Evolutionary conservation across 2,329 filamentous ascomycete species (phyloP).

Genomic region (Microcyclospora tardicrescens): DNA sequence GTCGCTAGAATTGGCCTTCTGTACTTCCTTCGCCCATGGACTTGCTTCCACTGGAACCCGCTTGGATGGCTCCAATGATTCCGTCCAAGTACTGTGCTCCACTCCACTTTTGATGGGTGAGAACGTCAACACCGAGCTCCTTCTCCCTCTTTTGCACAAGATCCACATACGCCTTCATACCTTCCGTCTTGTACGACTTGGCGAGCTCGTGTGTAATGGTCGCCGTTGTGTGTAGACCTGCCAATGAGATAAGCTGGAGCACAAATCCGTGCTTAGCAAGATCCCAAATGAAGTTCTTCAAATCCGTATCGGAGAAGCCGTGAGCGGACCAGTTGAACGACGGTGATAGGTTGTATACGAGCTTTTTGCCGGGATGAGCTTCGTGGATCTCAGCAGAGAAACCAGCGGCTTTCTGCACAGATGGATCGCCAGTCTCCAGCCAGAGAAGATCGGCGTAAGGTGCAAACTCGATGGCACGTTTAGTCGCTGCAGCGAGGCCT

Average conservation of each 20-base stretch:
- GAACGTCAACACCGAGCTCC: conserved; percentile 78
- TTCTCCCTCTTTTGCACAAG: conserved; percentile 82
- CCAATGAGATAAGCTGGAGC: conserved; percentile 51
- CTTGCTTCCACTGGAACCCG: conserved; percentile 75
- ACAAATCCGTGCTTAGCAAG: conserved; percentile 73
- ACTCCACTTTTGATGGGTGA: conserved; percentile 87
- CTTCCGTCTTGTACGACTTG: conserved; percentile 70
- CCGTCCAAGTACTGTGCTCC: conserved; percentile 70
- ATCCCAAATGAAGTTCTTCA: conserved; percentile 94
- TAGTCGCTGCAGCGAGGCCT: conserved; percentile 75
- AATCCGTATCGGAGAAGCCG: conserved; percentile 68
- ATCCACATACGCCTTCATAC: conserved; percentile 97
- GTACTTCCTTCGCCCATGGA: conserved; percentile 95
- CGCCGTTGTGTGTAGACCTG: conserved; percentile 50
- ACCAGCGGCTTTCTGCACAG: conserved; percentile 59
- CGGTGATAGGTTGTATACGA: conserved; percentile 92
- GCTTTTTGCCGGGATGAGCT: conserved; percentile 62
- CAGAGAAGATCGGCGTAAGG: conserved; percentile 91
- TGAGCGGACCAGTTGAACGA: conserved; percentile 99
- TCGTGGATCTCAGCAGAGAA: conserved; percentile 67
- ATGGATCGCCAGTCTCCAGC: conserved; percentile 90
- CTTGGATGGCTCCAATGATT: conserved; percentile 79
- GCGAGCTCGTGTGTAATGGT: conserved; percentile 63
- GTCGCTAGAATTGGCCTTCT: conserved; percentile 41
- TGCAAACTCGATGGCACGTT: conserved; percentile 81